Percentiles rank a stretch among this genome's conserved stretches.
These are phyloP conservation scores for Solidago caesia DNA, from an alignment of 129 eudicot species.

Conservation along the genomic window DNA sequence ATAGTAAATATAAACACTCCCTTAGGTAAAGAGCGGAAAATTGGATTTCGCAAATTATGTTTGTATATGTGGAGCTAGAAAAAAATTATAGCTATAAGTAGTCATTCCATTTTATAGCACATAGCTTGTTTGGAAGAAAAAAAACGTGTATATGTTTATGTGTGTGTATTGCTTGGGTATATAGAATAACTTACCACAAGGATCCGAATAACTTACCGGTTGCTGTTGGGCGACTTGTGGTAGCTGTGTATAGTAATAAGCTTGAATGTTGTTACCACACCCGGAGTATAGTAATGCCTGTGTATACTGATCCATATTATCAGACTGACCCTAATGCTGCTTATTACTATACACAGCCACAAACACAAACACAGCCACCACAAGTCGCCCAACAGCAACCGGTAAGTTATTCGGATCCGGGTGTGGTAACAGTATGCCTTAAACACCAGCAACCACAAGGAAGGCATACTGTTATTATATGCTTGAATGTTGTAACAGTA, in stretches of 20 bases:
- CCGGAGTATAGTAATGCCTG: no score
- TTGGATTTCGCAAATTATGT: not conserved
- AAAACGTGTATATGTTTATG: not conserved
- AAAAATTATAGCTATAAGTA: not conserved
- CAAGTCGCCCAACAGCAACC: conserved; percentile 2
- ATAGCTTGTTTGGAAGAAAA: not conserved
- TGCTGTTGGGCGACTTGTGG: conserved; percentile 1
- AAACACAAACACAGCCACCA: conserved; percentile 2
- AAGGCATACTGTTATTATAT: conserved; percentile 15
- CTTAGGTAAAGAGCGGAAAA: not conserved
- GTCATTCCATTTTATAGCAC: not conserved
- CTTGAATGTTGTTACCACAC: no score
- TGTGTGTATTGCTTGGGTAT: conserved; percentile 7
- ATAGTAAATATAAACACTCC: not conserved
- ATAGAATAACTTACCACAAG: not conserved
- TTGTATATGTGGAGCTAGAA: not conserved
- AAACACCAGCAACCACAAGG: no score
- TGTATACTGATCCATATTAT: conserved; percentile 4
- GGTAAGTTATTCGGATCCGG: conserved; percentile 32
- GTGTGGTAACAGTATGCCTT: not conserved
- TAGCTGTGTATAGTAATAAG: conserved; percentile 28
- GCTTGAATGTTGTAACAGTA: not conserved
- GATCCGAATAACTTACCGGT: conserved; percentile 30
- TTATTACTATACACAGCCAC: conserved; percentile 31
- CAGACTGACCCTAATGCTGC: conserved; percentile 27